Percentiles rank a stretch among this genome's conserved stretches.
Evolutionary conservation across 176 grass and related monocot genomes (phyloP).

Genomic region (Oropetium thomaeum): DNA sequence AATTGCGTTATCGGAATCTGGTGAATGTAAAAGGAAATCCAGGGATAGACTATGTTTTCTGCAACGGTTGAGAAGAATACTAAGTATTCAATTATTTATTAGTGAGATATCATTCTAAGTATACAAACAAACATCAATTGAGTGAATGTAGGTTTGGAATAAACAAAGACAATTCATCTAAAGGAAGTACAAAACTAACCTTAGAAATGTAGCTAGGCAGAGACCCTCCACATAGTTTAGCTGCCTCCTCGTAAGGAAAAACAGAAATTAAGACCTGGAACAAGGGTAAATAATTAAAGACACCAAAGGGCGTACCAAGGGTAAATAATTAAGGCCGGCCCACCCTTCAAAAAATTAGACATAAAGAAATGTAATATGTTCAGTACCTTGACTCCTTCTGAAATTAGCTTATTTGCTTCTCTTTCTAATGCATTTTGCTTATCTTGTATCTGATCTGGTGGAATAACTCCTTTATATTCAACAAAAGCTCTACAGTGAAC

Average conservation of each 20-base stretch:
- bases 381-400: conserved; percentile 56
- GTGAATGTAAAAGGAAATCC: conserved; percentile 9
- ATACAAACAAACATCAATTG: conserved; percentile 1
- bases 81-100: not conserved
- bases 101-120: not conserved
- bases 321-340: too few relatives aligned
- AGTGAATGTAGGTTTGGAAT: not conserved
- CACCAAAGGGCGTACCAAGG: too few relatives aligned
- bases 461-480: conserved; percentile 77
- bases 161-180: not conserved
- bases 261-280: conserved; percentile 66
- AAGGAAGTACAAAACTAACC: conserved; percentile 36
- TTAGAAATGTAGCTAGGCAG: conserved; percentile 81
- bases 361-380: not conserved
- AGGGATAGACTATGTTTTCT: conserved; percentile 7
- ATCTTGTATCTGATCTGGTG: conserved; percentile 48
- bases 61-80: not conserved
- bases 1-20: not conserved
- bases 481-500: conserved; percentile 49
- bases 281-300: conserved; percentile 12
- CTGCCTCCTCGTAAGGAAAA: conserved; percentile 73
- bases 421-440: conserved; percentile 64
- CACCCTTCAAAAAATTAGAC: too few relatives aligned
- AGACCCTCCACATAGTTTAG: conserved; percentile 65
- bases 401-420: conserved; percentile 72